Base-by-base conservation (phyloP, 805 yeast species). In the Blastobotrys robertii region DNA sequence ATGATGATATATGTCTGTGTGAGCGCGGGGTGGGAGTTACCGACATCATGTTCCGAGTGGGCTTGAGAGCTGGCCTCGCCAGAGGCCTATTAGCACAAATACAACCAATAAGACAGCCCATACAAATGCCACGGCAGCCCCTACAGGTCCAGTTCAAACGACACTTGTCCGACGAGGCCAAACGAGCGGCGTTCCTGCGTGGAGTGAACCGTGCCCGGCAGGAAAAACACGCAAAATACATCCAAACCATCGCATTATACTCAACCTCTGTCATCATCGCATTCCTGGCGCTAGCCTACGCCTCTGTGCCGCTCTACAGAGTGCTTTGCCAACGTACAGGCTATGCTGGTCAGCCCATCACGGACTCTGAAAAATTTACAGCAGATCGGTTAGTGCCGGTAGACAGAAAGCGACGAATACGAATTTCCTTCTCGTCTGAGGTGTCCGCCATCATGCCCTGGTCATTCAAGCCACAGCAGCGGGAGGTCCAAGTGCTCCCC, bases 261-360 rank as follows among this genome's bases (percentile, higher is more conserved):
- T 44, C 51, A 2, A 30, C 50, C 9, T 44, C 51, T n/a, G 68
- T 85, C 14, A 77, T 78, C 9, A 63, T 88, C 25, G 64, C 77
- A 2, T 84, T 85, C 49, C 64, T 85, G 12, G 84, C 94, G 0
- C 67, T 90, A 4, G 74, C 94, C 0, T 92, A 86, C 63, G 84
- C 87, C 8, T 84, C 96, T 1, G 98, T 92, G 13, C 97, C 97
- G 3, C 65, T 92, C 5, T 92, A 92, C 62, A 69, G 97, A 51
- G 86, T 88, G 7, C 71, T 92, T 28, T 92, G 98, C 68, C 84
- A 88, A 54, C 74, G 94, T 62, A 88, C 97, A 0, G 98, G 98
- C 0, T 92, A 83, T 75, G 96, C 90, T 39, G 98, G 98, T 34
- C 79, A 82, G 7, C 97, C 97, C 8, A 82, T 88, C 53, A 88